Evolutionary conservation across 2,329 filamentous ascomycete genomes (phyloP), one percentile per base, ranked within the genome.

Genomic region (Penicillium sp.): DNA sequence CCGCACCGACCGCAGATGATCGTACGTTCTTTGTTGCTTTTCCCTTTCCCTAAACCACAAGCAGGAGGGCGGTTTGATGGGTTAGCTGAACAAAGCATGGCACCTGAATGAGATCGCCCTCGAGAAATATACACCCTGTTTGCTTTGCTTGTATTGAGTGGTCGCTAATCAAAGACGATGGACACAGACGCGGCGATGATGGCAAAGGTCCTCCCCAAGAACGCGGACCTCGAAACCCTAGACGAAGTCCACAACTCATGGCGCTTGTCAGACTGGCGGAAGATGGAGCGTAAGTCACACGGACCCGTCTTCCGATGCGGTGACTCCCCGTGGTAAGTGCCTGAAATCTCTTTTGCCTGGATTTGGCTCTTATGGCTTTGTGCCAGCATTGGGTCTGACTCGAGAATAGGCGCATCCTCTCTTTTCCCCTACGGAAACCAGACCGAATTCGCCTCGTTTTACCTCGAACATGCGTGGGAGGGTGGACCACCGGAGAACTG

Each of bases 341-440:
- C 33, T 41, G 31, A 55, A 59, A 63, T 59, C n/a, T 59, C 33
- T 41, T 41, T 54, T 31, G 25, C 25, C 41, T 17, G 15, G 39
- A 50, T 45, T 45, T 29, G 45, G 45, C 31, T 25, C 19, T 23
- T n/a, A 35, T 48, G 36, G n/a, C 49, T 49, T 21, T 33, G 13
- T 27, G 33, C 47, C 31, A 25, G 45, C 39, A 25, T 47, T 21
- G 35, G 10, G 47, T 58, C 64, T 77, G 64, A 76, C 59, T 29
- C n/a, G 33, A 48, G 43, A 42, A 49, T 65, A 93, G 89, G 94
- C 89, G 93, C 69, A 89, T 97, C 67, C 84, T 99, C 15, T 92
- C n/a, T 99, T 73, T 99, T 99, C 71, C 93, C 94, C 0, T 92
- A 88, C 62, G 94, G 94, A 51, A 99, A 99, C 74, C 93, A 96